Evolutionary conservation across 2,329 filamentous ascomycete species (phyloP), one percentile per base, ranked within the genome.

Genomic region (Penicillium glabrum): DNA sequence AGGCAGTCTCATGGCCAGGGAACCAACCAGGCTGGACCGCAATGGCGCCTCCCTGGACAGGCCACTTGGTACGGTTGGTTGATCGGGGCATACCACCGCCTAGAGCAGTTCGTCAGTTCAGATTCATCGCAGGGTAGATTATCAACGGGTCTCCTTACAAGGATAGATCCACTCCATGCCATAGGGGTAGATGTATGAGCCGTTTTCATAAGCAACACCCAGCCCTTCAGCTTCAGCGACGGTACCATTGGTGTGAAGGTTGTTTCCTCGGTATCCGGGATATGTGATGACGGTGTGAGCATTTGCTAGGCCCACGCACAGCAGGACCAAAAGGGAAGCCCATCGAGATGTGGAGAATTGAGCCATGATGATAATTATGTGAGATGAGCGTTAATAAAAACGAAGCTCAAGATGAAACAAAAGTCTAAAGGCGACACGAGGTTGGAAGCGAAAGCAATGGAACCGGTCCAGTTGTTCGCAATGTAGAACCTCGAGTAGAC

Each of bases 91-190:
- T 86, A 60, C 95, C 95, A 57, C 95, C 95, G 72, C 93, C 93
- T 97, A 35, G 67, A 13, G 50, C 48, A 45, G 47, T 21, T 29
- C 52, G 45, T 31, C 24, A 56, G 51, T 29, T 37, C 39, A 46
- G n/a, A 5, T 9, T 23, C 11, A 41, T 41, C 14, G 23, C 5
- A 26, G 2, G n/a, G 1, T 39, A 23, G 7, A 33, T 21, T 29
- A 13, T 27, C 6, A 52, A 19, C 11, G 21, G 5, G 3, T 10
- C 23, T 39, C 13, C 90, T 78, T 80, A 96, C 92, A 97, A 75
- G 93, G 92, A 80, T 96, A 96, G 73, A 88, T 86, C 92, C 92
- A 97, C 79, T 96, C 89, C 90, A 95, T 93, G 77, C 92, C 93
- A 65, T 90, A 96, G 1, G 92, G 92, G 66, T 86, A 95, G 0